Conservation (phyloP, 2,329 filamentous ascomycete species). For the Annulohypoxylon truncatum region DNA sequence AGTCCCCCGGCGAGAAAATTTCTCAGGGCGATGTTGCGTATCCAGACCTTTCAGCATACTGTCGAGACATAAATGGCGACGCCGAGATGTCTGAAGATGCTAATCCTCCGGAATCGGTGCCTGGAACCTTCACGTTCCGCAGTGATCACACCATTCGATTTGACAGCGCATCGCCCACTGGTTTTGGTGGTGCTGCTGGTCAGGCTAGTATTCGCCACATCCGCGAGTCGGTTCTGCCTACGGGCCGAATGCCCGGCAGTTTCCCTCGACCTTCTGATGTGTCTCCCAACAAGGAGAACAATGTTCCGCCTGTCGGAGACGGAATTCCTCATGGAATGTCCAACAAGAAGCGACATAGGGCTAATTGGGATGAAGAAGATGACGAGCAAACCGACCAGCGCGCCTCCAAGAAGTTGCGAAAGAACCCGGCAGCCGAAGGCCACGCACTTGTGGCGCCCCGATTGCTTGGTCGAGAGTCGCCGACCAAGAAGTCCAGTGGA, state of each 20-base stretch:
- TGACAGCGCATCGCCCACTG: constrained; percentile 58
- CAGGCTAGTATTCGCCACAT: constrained; percentile 72
- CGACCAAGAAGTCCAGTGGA: constrained; percentile 49
- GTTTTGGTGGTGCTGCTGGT: constrained; percentile 68
- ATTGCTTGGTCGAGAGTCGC: constrained; percentile 52
- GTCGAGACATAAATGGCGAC: constrained; percentile 45
- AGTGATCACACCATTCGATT: constrained; percentile 74
- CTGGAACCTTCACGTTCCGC: constrained; percentile 73
- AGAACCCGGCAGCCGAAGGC: constrained; percentile 62
- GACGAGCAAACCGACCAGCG: constrained; percentile 60
- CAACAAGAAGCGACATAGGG: constrained; percentile 74
- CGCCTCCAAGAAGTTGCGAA: constrained; percentile 68
- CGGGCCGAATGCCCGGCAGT: constrained; percentile 64
- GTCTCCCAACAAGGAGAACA: constrained; percentile 52
- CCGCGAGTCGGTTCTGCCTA: constrained; percentile 61
- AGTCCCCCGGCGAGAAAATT: constrained; percentile 45
- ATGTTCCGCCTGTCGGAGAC: constrained; percentile 49
- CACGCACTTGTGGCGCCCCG: constrained; percentile 65
- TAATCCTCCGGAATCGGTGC: constrained; percentile 54
- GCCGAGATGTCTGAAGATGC: constrained; percentile 38
- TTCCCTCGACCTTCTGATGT: constrained; percentile 57
- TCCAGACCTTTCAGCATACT: constrained; percentile 62
- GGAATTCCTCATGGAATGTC: constrained; percentile 70
- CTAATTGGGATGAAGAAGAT: constrained; percentile 67
- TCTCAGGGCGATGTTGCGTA: constrained; percentile 58